phyloP scores from a whole-genome alignment of 73 alveolate genomes.

The Paramecium sonneborni region DNA sequence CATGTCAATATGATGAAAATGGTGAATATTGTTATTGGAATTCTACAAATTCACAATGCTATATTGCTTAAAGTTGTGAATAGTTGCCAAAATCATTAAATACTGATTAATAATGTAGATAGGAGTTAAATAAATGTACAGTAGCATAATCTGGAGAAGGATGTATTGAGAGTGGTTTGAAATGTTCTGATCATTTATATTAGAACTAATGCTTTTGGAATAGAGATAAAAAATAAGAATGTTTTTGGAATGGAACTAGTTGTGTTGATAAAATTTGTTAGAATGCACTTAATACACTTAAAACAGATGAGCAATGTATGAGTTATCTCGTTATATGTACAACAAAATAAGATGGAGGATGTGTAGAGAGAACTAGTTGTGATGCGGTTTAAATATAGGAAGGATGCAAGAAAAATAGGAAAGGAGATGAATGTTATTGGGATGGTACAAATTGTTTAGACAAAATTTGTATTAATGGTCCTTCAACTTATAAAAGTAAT shows the following conservation, averaged over 20 bases:
- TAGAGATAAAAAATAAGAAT: not conserved
- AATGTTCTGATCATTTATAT: not conserved
- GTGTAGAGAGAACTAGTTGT: not conserved
- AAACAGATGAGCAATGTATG: not conserved
- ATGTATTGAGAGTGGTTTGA: not conserved
- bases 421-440: not conserved
- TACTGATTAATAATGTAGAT: not conserved
- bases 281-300: not conserved
- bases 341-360: not conserved
- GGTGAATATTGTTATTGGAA: not conserved
- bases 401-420: not conserved
- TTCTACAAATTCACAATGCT: not conserved
- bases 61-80: not conserved
- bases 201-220: not conserved
- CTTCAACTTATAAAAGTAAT: not conserved
- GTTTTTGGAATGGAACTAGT: slow-evolving; percentile 30
- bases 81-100: not conserved
- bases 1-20: not conserved
- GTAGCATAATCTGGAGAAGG: not conserved
- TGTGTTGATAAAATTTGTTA: not conserved
- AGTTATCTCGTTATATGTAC: not conserved
- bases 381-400: not conserved
- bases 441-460: not conserved
- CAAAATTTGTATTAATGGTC: not conserved
- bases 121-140: not conserved